Evolutionary conservation across 2,329 filamentous ascomycete species (phyloP).

Genomic region (Metarhizium robertsii): DNA sequence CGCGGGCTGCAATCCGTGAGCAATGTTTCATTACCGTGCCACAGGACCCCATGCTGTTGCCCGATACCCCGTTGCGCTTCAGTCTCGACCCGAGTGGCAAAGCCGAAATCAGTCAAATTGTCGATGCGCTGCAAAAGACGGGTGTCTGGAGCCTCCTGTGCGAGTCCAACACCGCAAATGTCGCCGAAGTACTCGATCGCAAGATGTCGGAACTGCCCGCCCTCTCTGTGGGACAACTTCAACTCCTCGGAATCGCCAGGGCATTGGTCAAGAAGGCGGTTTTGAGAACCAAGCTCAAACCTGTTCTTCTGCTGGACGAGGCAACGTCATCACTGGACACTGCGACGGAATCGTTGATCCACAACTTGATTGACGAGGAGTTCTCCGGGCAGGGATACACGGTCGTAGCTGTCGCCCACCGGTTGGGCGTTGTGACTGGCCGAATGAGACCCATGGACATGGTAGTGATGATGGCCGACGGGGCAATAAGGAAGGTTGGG

Average conservation of each 20-base stretch:
- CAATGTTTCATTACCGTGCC: slow-evolving; percentile 21
- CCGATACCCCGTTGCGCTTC: slow-evolving; percentile 10
- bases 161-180: too few relatives aligned
- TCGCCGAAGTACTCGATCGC: slow-evolving; percentile 11
- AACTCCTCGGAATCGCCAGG: neutral
- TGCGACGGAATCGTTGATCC: slow-evolving; percentile 20
- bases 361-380: slow-evolving; percentile 18
- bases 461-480: too few relatives aligned
- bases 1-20: slow-evolving; percentile 15
- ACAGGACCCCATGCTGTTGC: slow-evolving; percentile 17
- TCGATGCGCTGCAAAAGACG: too few relatives aligned
- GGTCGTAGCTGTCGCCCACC: slow-evolving; percentile 25
- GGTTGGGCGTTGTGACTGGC: slow-evolving; percentile 11
- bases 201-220: slow-evolving; percentile 11
- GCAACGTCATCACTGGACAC: slow-evolving; percentile 23
- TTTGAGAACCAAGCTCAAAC: slow-evolving; percentile 9
- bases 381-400: slow-evolving; percentile 22
- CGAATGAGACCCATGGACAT: too few relatives aligned
- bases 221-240: slow-evolving; percentile 1
- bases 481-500: too few relatives aligned
- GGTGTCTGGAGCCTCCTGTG: slow-evolving; percentile 4
- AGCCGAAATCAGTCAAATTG: too few relatives aligned
- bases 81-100: slow-evolving; percentile 11
- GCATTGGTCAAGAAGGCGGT: neutral
- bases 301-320: slow-evolving; percentile 24